A percentile compares a stretch with the other conserved stretches of the same genome.
Conservation (phyloP, 2,329 filamentous ascomycete genomes). For the Keithomyces neogunnii region DNA sequence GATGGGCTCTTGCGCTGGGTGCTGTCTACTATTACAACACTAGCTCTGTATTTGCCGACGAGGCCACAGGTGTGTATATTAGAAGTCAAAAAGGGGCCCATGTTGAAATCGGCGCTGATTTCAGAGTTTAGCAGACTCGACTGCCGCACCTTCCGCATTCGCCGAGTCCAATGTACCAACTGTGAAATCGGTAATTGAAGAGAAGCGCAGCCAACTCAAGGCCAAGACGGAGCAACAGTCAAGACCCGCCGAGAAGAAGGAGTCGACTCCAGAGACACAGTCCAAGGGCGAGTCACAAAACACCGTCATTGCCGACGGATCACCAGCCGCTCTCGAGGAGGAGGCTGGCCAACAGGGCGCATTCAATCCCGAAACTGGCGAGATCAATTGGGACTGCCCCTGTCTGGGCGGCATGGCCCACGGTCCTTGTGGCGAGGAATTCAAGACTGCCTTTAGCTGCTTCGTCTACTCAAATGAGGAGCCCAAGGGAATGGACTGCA, state of each 20-base stretch:
- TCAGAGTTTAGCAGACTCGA: constrained; percentile 16
- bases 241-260: constrained; percentile 13
- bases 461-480: constrained; percentile 95
- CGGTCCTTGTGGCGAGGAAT: constrained; percentile 91
- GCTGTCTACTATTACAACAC: constrained; percentile 94
- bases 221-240: constrained; percentile 20
- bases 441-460: constrained; percentile 93
- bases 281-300: constrained; percentile 18
- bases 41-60: constrained; percentile 76
- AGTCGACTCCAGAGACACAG: constrained; percentile 13
- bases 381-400: constrained; percentile 99
- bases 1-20: constrained; percentile 68
- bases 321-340: constrained; percentile 56
- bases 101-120: neutral
- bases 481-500: constrained; percentile 95
- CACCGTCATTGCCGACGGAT: constrained; percentile 19
- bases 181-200: constrained; percentile 57
- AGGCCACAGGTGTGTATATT: constrained; percentile 57
- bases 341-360: constrained; percentile 83
- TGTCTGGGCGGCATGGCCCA: constrained; percentile 96
- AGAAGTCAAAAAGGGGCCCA: neutral
- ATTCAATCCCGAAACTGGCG: constrained; percentile 96
- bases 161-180: constrained; percentile 52
- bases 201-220: constrained; percentile 45
- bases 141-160: constrained; percentile 40